Conservation (phyloP, 2,329 filamentous ascomycete genomes). For the Penicillium janthinellum region DNA sequence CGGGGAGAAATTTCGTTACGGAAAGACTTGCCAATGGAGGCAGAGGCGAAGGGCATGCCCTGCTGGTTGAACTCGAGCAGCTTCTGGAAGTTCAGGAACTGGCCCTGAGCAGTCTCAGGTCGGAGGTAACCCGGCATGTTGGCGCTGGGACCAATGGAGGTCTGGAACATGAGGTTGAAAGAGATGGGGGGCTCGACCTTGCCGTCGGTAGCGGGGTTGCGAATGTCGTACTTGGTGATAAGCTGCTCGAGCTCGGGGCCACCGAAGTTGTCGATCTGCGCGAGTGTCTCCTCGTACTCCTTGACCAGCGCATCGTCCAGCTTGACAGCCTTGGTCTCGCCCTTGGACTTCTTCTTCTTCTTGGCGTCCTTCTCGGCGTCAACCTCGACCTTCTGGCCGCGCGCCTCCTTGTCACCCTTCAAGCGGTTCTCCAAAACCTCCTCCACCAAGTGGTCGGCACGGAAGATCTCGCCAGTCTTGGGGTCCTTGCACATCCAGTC, state of each 20-base stretch:
- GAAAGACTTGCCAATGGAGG: constrained; percentile 96
- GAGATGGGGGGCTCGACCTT: constrained; percentile 78
- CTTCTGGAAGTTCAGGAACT: constrained; percentile 97
- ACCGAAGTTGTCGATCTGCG: constrained; percentile 93
- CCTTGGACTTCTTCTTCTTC: constrained; percentile 84
- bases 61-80: constrained; percentile 95
- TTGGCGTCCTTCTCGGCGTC: constrained; percentile 79
- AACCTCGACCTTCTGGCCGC: constrained; percentile 69
- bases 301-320: constrained; percentile 81
- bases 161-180: constrained; percentile 99
- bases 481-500: constrained; percentile 99
- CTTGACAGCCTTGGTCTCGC: constrained; percentile 71
- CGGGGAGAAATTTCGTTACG: constrained; percentile 96
- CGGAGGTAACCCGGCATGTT: constrained; percentile 83
- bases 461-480: constrained; percentile 93
- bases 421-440: constrained; percentile 84
- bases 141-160: constrained; percentile 87
- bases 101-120: constrained; percentile 95
- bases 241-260: constrained; percentile 82
- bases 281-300: constrained; percentile 89
- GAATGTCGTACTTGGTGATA: constrained; percentile 89
- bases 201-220: constrained; percentile 78
- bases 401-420: constrained; percentile 89
- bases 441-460: constrained; percentile 95
- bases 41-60: constrained; percentile 94